Evolutionary conservation across 352 stramenopile species (phyloP), one percentile per base, ranked within the genome.

Genomic region (Blastocystis sp.): DNA sequence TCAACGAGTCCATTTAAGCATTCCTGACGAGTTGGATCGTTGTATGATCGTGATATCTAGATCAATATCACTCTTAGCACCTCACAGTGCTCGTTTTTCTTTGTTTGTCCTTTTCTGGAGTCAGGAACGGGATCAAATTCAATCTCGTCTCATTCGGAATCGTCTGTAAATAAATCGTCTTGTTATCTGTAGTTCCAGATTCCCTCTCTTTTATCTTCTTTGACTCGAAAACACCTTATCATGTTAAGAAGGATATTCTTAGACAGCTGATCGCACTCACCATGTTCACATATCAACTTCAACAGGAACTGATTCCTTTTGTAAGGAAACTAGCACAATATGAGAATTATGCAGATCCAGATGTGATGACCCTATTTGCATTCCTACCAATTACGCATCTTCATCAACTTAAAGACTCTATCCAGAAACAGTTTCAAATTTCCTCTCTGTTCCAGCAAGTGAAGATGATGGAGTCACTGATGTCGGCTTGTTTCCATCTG

Each of bases 361-460:
- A 80, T 24, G 49, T 52, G 42, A 24, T 80, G 27, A 65, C 37
- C 1, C 42, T 80, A 16, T 21, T 59, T 9, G 27, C 42, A 2
- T 56, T 80, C 21, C 49, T 80, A 2, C 69, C 69, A 16, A 29
- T 59, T n/a, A 54, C 27, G 11, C 39, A 27, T 0, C 0, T 80
- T 16, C 69, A 35, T 0, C 27, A 46, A 27, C 12, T 52, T 4
- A 11, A 46, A 7, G 46, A 43, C 19, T 54, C 7, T 24, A 9
- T 80, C 14, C 58, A 80, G 29, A 63, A 65, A 54, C 46, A 80
- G 29, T 80, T 80, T 27, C 69, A 56, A n/a, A 59, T 43, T 65
- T 58, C 69, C 1, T 39, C 69, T 14, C 69, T 39, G n/a, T 43
- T 19, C 42, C n/a, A 61, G 12, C 54, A 32, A 61, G 54, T n/a